These are phyloP conservation scores for Colletotrichum sp. DNA, from an alignment of 2,329 filamentous ascomycete genomes.

Conservation along the genomic window DNA sequence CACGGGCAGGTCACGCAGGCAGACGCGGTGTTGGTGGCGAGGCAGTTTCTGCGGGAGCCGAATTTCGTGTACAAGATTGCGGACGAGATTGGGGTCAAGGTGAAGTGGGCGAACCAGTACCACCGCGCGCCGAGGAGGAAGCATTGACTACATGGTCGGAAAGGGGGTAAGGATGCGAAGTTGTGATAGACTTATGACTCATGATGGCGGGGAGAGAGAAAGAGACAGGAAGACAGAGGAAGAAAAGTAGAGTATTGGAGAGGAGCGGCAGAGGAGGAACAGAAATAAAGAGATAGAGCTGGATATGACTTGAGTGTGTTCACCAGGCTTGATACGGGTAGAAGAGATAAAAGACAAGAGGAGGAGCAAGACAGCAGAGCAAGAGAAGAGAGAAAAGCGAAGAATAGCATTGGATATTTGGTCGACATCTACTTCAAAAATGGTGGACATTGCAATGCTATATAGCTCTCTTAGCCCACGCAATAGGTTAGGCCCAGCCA, in stretches of 20 bases:
- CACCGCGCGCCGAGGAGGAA: conserved; percentile 38
- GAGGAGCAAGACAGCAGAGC: too few species aligned
- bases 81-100: conserved; percentile 72
- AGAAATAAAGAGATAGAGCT: neutral
- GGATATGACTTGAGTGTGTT: neutral
- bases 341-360: too few species aligned
- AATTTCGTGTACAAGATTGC: conserved; percentile 78
- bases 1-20: conserved; percentile 48
- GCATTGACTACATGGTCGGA: conserved; percentile 13
- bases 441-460: too few species aligned
- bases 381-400: too few species aligned
- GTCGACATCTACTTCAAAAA: too few species aligned
- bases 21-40: conserved; percentile 76
- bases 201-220: neutral
- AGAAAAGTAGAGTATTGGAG: neutral
- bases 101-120: conserved; percentile 76
- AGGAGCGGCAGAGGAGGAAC: neutral
- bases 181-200: neutral
- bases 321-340: too few species aligned
- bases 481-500: too few species aligned
- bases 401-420: too few species aligned
- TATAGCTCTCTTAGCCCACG: too few species aligned
- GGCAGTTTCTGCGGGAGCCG: conserved; percentile 84
- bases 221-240: neutral
- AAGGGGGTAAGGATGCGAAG: neutral